A percentile compares a stretch with the other conserved stretches of the same genome.
Evolutionary conservation across 805 yeast genomes (phyloP).

Genomic region (Cyberlindnera euphorbiae): DNA sequence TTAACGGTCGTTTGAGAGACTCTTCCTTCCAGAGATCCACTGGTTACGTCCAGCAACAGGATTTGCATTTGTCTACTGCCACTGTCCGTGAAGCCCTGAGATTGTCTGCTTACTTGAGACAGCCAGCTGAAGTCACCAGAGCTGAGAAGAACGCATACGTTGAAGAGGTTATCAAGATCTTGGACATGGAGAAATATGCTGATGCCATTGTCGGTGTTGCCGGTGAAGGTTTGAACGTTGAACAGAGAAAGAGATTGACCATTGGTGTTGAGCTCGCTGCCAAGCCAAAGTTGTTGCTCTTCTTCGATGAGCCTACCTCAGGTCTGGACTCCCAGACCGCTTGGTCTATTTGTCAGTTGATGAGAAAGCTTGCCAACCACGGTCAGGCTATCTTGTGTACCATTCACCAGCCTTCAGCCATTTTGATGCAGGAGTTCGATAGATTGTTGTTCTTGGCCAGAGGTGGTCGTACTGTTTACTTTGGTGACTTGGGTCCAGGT

Average conservation of each 20-base stretch:
- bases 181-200: slow-evolving; percentile 61
- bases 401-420: slow-evolving; percentile 83
- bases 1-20: slow-evolving; percentile 58
- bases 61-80: slow-evolving; percentile 58
- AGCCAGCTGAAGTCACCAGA: slow-evolving; percentile 45
- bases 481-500: slow-evolving; percentile 66
- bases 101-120: slow-evolving; percentile 66
- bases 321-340: slow-evolving; percentile 68
- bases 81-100: slow-evolving; percentile 70
- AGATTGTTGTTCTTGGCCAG: slow-evolving; percentile 61
- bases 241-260: slow-evolving; percentile 60
- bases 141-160: slow-evolving; percentile 61
- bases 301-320: slow-evolving; percentile 66
- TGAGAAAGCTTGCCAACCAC: slow-evolving; percentile 53
- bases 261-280: slow-evolving; percentile 68
- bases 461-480: slow-evolving; percentile 73
- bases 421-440: slow-evolving; percentile 72
- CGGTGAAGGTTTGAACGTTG: slow-evolving; percentile 65
- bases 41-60: slow-evolving; percentile 72
- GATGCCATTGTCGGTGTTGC: slow-evolving; percentile 73
- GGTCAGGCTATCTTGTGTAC: slow-evolving; percentile 70
- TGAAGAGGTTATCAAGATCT: slow-evolving; percentile 55
- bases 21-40: slow-evolving; percentile 52
- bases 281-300: slow-evolving; percentile 53
- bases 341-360: slow-evolving; percentile 58